phyloP scores from a whole-genome alignment of 441 rosid genomes.

The Jatropha multifida region DNA sequence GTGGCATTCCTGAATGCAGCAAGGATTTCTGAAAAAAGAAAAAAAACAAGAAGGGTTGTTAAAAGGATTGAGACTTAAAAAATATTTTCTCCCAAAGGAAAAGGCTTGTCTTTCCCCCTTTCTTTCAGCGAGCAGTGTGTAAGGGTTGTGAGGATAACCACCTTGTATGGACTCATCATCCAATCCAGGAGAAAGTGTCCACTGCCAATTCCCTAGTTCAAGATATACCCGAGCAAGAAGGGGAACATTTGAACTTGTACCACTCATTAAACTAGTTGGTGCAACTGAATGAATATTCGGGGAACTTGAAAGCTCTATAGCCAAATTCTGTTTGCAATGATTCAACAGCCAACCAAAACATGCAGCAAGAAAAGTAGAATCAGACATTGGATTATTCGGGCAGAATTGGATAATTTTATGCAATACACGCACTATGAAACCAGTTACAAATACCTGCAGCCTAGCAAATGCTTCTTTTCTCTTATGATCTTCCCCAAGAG shows the following conservation, averaged over 20 bases:
- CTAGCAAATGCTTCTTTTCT: slow-evolving; percentile 91
- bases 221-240: slow-evolving; percentile 93
- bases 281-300: slow-evolving; percentile 55
- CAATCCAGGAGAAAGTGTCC: slow-evolving; percentile 88
- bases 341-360: slow-evolving; percentile 29
- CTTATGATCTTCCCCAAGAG: slow-evolving; percentile 97
- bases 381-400: neutral
- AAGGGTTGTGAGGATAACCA: slow-evolving; percentile 22
- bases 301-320: slow-evolving; percentile 71
- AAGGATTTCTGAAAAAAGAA: slow-evolving; percentile 66
- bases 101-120: no score
- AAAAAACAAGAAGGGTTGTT: neutral
- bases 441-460: slow-evolving; percentile 61
- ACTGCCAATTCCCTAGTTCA: slow-evolving; percentile 88
- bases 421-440: slow-evolving; percentile 1
- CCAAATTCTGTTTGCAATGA: slow-evolving; percentile 55
- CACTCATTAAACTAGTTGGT: slow-evolving; percentile 47
- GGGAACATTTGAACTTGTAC: slow-evolving; percentile 57
- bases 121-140: no score
- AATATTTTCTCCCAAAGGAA: neutral
- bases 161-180: slow-evolving; percentile 96
- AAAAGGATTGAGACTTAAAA: neutral
- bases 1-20: slow-evolving; percentile 81
- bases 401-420: neutral
- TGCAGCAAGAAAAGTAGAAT: slow-evolving; percentile 18